Base-by-base conservation (phyloP, 1,284 basidiomycete genomes). In the Moesziomyces aphidis region DNA sequence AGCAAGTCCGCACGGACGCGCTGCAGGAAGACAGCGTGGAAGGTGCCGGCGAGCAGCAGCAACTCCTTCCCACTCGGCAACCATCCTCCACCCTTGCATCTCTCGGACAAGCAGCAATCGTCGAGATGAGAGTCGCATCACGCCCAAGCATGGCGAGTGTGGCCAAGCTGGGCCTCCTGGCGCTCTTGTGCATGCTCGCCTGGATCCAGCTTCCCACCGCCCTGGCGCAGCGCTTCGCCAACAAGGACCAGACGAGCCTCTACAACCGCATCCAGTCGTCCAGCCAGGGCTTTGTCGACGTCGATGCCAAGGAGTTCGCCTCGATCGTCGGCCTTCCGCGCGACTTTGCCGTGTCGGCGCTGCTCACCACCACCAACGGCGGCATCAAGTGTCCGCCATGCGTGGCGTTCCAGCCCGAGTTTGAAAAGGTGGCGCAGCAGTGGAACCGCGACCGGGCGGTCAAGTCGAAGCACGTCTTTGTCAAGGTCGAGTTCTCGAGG, bases 361-460 rank as follows among this genome's bases (percentile, higher is more conserved):
- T 81, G 3, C 69, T 81, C 23, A 81, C 78, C 24, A 67, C 78
- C 21, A 73, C 73, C 13, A 53, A 61, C 4, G 61, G 66, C 22
- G 31, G 28, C 11, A 71, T 81, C 55, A 73, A 76, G 48, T 81
- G 80, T 55, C 62, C 53, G 9, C 80, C 80, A 2, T 81, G 80
- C 51, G 43, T 58, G 7, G 50, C 50, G 6, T 81, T 80, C 59
- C 75, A 77, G 47, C 80, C 80, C 19, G 67, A 76, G 42, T 81
- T 79, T 48, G 74, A 80, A 11, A 62, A 50, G 15, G 26, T 80
- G 7, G 65, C 80, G 19, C 53, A 54, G n/a, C 66, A 70, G 39
- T 80, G 77, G 72, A 67, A 60, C 36, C 71, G 61, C 24, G 57
- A 68, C 47, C 55, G 59, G 28, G 23, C 59, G 13, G 57, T 68